Evolutionary conservation across 2,329 filamentous ascomycete genomes (phyloP), one percentile per base, ranked within the genome.

Genomic region (Pleomassaria siparia): DNA sequence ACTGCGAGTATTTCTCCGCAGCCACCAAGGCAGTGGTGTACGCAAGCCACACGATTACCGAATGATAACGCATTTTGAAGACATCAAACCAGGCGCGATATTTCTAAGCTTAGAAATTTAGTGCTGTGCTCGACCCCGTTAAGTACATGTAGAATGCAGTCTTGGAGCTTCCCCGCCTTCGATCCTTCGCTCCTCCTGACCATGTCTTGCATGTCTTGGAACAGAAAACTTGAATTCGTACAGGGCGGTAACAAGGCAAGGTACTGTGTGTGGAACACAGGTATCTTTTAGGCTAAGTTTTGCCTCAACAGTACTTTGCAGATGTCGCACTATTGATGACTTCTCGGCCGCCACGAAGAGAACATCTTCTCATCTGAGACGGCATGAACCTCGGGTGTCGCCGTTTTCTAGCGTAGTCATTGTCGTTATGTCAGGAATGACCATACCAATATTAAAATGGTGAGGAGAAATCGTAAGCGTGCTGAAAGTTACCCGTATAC

Each of bases 1-100:
- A 65, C 29, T 63, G 62, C 13, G 59, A 53, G 40, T 59, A 58
- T 4, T 47, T 46, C 33, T 58, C 59, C 29, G 61, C 58, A 24
- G 59, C 59, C 22, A 48, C 42, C n/a, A 46, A 53, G 5, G 16
- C 10, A 3, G 32, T 45, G 32, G 20, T n/a, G 33, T 35, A 42
- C 9, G 41, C 29, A 44, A 25, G 29, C 29, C 41, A 44, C 16
- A n/a, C 5, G 2, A 44, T 26, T 33, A 16, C 20, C 15, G 16
- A 32, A 6, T 20, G 26, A 25, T 36, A 30, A 29, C 28, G 28
- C 41, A 44, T 44, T 32, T 33, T 35, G 28, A 13, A 24, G 18
- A 37, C n/a, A 13, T 22, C 4, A 35, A 35, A 35, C 20, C 6
- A 13, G 15, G 5, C n/a, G n/a, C n/a, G n/a, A n/a, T n/a, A n/a